Percentiles rank a stretch among this genome's conserved stretches.
phyloP scores from a whole-genome alignment of 805 yeast species.

The Sungouiella thailandica region DNA sequence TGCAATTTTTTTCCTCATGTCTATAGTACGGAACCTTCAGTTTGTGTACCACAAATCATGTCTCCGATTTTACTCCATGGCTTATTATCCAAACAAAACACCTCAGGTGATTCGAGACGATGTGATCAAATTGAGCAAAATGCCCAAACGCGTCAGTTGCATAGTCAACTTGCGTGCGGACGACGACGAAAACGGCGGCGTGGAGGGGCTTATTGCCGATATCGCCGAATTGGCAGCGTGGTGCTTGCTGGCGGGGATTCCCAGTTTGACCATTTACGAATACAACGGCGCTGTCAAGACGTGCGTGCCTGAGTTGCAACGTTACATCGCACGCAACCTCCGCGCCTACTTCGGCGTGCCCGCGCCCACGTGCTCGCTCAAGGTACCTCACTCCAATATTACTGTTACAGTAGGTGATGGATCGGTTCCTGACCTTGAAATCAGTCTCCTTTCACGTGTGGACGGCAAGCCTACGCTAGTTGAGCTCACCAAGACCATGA shows the following conservation, averaged over 20 bases:
- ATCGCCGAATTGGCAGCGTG: conserved; percentile 77
- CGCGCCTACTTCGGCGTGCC: conserved; percentile 70
- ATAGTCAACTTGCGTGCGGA: conserved; percentile 70
- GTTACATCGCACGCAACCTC: conserved; percentile 54
- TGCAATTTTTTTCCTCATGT: conserved; percentile 49
- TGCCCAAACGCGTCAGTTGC: conserved; percentile 73
- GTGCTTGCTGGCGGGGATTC: conserved; percentile 86
- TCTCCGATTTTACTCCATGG: conserved; percentile 51
- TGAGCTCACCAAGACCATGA: conserved; percentile 80
- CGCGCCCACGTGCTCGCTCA: conserved; percentile 57
- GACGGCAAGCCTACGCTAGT: conserved; percentile 92
- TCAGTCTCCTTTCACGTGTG: conserved; percentile 61
- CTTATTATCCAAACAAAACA: conserved; percentile 64
- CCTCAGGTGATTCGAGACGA: conserved; percentile 87
- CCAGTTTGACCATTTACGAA: conserved; percentile 70
- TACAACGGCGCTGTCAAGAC: conserved; percentile 55
- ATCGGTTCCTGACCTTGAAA: conserved; percentile 45
- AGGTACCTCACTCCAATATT: conserved; percentile 62
- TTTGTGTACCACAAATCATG: conserved; percentile 47
- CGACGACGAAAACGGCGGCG: conserved; percentile 85
- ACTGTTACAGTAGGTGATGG: conserved; percentile 27
- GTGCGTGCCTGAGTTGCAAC: conserved; percentile 45
- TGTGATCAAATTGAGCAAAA: conserved; percentile 63
- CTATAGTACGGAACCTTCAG: conserved; percentile 50
- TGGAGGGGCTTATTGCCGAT: conserved; percentile 73